A percentile compares a stretch with the other conserved stretches of the same genome.
These are phyloP conservation scores for Aspergillus fumigatiaffinis DNA, from an alignment of 2,329 filamentous ascomycete species.

Conservation along the genomic window DNA sequence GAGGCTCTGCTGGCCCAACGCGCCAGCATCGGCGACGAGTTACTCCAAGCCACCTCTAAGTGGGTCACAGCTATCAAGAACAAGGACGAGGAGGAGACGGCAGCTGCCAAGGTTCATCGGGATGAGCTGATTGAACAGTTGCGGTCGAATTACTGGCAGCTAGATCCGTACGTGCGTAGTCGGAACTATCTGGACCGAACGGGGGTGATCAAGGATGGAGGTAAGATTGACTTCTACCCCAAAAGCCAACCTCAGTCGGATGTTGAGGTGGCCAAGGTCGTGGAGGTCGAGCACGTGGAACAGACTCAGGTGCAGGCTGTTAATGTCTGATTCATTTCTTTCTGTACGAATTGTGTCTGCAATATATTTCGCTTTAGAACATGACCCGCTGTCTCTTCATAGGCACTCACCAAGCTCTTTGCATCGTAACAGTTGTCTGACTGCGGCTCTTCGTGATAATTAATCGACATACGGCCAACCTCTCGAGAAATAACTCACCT, in stretches of 20 bases:
- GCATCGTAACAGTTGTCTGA: background rate
- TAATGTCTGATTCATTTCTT: background rate
- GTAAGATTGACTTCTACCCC: slow-evolving; percentile 67
- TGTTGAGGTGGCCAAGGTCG: slow-evolving; percentile 4
- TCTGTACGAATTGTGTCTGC: background rate
- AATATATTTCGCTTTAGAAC: background rate
- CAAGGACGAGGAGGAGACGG: slow-evolving; percentile 40
- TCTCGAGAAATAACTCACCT: no score
- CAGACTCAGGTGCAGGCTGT: slow-evolving; percentile 9
- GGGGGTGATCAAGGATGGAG: slow-evolving; percentile 64
- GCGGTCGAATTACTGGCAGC: slow-evolving; percentile 74
- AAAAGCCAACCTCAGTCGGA: slow-evolving; percentile 4
- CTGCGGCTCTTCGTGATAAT: no score
- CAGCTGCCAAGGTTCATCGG: slow-evolving; percentile 53
- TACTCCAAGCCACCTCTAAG: slow-evolving; percentile 65
- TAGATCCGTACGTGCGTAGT: slow-evolving; percentile 83
- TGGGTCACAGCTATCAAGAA: slow-evolving; percentile 63
- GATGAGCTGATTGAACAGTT: slow-evolving; percentile 61
- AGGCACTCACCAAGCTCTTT: background rate
- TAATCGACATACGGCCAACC: no score
- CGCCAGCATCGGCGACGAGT: slow-evolving; percentile 62
- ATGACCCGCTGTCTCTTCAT: background rate
- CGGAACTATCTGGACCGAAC: slow-evolving; percentile 75
- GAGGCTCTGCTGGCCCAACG: slow-evolving; percentile 62
- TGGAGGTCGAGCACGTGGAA: slow-evolving; percentile 18